Base-by-base conservation (phyloP, 768 basidiomycete species). In the Termitomyces sp. region DNA sequence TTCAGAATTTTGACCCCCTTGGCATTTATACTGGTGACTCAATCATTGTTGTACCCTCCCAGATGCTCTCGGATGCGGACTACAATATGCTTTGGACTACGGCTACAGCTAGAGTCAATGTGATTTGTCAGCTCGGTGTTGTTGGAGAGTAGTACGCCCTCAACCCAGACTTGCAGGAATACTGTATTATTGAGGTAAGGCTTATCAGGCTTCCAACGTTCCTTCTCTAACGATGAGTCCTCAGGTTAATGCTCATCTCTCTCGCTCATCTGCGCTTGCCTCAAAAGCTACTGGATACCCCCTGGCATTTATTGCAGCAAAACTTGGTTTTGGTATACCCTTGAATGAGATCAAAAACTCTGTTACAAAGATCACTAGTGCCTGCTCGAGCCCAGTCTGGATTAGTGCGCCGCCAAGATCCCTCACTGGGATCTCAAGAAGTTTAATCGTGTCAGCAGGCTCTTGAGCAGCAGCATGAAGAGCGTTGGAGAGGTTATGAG, bases 401-500 rank as follows among this genome's bases (percentile, higher is more conserved):
- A 99, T 72, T 99, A 99, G 70, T 85, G 89, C 58, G 95, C 98
- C 48, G 95, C 98, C 70, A 98, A 99, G 79, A 97, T 99, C 67
- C 96, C 96, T 57, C 89, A 95, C 63, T 99, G 96, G 96, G 97
- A 99, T 75, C 78, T 98, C 69, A 95, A 95, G 75, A 99, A 99
- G 82, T 99, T 99, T 78, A 93, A 68, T 67, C 86, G 96, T 49
- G 96, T 99, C 68, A 95, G 92, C 71, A 84, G 89, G 59, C 79
- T 91, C 43, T 77, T 99, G 51, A 93, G 93, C 73, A 93, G 90
- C 66, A 93, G 91, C 74, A 98, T 99, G 96, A 98, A 98, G 82
- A 94, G 91, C 67, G 96, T 99, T 8, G 96, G 96, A 30, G 96
- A 99, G 74, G 96, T 99, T 58, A 99, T 99, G 97, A 93, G 92